Percentiles rank a stretch among this genome's conserved stretches.
phyloP scores from a whole-genome alignment of 108 stramenopile genomes.

The Pelagomonas calceolata region DNA sequence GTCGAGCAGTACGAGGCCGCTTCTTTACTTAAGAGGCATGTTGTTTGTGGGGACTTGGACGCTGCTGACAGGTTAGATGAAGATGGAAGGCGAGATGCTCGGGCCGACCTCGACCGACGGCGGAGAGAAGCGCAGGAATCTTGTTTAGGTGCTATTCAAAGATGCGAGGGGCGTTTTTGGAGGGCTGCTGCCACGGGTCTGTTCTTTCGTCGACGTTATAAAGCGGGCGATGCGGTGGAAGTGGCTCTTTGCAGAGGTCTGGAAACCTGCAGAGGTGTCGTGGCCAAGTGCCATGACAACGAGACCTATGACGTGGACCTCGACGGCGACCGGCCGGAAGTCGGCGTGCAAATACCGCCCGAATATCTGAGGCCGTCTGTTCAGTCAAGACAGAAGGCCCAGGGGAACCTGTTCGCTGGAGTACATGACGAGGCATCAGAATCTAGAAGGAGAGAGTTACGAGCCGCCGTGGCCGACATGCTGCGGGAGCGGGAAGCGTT shows the following conservation, averaged over 20 bases:
- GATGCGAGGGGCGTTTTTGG: background rate
- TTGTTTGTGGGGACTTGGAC: background rate
- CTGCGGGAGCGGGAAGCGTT: background rate
- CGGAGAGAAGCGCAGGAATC: background rate
- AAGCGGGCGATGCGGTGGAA: background rate
- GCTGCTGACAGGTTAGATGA: background rate
- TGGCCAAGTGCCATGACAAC: background rate
- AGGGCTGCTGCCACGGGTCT: background rate
- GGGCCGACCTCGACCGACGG: background rate
- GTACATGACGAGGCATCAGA: too few relatives aligned
- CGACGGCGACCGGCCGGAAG: background rate
- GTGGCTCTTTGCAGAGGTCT: background rate
- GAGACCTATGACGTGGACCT: background rate
- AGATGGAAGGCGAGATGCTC: background rate
- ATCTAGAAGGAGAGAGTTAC: too few relatives aligned
- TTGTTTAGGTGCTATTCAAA: background rate
- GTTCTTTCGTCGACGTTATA: background rate
- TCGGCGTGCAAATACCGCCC: background rate
- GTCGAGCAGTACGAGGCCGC: background rate
- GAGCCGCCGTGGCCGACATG: too few relatives aligned
- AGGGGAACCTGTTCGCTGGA: too few relatives aligned
- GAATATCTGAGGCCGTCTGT: background rate
- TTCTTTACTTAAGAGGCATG: background rate
- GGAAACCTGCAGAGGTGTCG: background rate
- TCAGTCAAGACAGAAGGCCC: too few relatives aligned